Evolutionary conservation across 2,329 filamentous ascomycete species (phyloP), one percentile per base, ranked within the genome.

Genomic region (Stagonosporopsis cucurbitacearum): DNA sequence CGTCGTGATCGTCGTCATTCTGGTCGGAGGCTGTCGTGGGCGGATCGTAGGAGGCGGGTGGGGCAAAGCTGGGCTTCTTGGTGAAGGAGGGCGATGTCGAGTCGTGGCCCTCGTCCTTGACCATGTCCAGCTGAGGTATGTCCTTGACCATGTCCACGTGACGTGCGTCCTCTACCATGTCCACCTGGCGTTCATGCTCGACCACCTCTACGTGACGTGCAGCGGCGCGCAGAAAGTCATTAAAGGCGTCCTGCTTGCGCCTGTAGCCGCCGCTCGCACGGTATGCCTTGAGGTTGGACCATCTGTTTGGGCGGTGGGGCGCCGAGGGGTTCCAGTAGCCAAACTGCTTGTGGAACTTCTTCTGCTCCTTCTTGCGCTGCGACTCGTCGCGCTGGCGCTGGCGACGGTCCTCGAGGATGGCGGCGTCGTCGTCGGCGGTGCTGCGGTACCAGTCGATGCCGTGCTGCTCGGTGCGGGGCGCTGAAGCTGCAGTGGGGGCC

Each of bases 371-470:
- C 67, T 80, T 80, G 42, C 73, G 74, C 57, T 91, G 87, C 13
- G 91, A 62, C 39, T 69, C 90, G 52, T 91, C 91, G 45, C 91
- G 86, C 70, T 90, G 86, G 52, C 87, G 84, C 77, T 90, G 90
- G 68, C 89, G 84, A 19, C 76, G 79, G 40, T 80, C 81, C 71
- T 91, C 92, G 59, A 87, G 85, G 60, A 81, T 82, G 62, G 86
- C 83, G 25, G 84, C 82, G 67, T 92, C 92, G 52, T 96, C 91
- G 64, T 96, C 91, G n/a, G 92, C 89, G 44, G 86, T 87, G 1
- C 85, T 85, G 90, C 92, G 96, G 75, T 96, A 72, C 43, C 63
- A 72, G 41, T 71, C 64, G 56, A 69, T 63, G 20, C 60, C 60
- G 55, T 64, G 64, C 45, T 66, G 65, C 47, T 69, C 63, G 23